These are phyloP conservation scores for Litsea cubeba DNA, from an alignment of 164 flowering plant genomes.

Conservation along the genomic window DNA sequence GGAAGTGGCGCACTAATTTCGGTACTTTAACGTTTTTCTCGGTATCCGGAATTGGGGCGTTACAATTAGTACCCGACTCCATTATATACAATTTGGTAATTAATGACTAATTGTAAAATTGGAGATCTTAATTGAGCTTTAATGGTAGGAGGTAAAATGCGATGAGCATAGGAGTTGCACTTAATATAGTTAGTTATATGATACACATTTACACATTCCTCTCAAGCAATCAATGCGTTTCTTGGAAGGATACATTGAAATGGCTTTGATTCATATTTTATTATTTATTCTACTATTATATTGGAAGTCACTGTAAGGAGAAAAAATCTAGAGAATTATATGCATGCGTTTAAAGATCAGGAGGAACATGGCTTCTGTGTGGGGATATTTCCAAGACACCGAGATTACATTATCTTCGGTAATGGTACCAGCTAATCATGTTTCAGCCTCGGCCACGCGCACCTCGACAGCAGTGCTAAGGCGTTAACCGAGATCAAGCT, in stretches of 20 bases:
- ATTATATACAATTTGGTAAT: not conserved
- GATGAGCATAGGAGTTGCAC: not conserved
- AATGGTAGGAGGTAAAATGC: not conserved
- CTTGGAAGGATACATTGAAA: conserved; percentile 1
- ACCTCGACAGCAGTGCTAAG: no score
- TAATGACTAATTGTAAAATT: not conserved
- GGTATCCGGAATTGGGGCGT: no score
- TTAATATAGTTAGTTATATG: not conserved
- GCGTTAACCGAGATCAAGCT: no score
- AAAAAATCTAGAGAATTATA: not conserved
- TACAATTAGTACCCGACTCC: not conserved
- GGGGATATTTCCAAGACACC: no score
- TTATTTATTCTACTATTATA: not conserved
- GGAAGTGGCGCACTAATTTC: no score
- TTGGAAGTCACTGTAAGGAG: conserved; percentile 3
- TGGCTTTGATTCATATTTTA: not conserved
- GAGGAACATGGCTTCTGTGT: conserved; percentile 2
- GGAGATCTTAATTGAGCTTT: not conserved
- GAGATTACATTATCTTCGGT: no score
- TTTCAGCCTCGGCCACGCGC: no score
- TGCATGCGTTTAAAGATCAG: not conserved
- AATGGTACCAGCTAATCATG: no score
- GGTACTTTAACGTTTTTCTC: no score
- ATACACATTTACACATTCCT: not conserved
- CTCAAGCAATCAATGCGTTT: not conserved